These are phyloP conservation scores for Annulohypoxylon nitens DNA, from an alignment of 495 filamentous ascomycete species.

Conservation along the genomic window DNA sequence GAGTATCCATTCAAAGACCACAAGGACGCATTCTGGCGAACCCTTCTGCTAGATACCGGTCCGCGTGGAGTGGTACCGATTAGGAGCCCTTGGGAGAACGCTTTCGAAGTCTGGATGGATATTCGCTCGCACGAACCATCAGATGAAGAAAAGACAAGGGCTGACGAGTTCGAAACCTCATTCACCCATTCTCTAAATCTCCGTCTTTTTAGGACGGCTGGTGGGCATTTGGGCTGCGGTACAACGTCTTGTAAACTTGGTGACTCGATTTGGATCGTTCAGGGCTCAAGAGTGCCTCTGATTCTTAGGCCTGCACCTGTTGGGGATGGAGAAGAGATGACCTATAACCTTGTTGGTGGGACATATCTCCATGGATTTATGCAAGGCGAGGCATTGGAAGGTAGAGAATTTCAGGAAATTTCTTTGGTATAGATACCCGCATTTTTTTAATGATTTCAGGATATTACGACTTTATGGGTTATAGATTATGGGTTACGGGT, in stretches of 20 bases:
- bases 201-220: constrained; percentile 36
- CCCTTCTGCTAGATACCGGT: constrained; percentile 39
- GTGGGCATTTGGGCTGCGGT: constrained; percentile 37
- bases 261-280: constrained; percentile 42
- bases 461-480: not conserved
- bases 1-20: constrained; percentile 32
- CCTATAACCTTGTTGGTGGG: constrained; percentile 41
- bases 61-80: constrained; percentile 29
- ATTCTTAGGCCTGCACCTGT: constrained; percentile 23
- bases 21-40: constrained; percentile 42
- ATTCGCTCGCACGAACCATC: constrained; percentile 20
- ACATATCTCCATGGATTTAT: constrained; percentile 46
- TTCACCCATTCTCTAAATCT: constrained; percentile 44
- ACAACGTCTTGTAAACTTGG: constrained; percentile 32
- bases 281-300: constrained; percentile 43
- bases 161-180: constrained; percentile 33
- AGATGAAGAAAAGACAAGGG: constrained; percentile 20
- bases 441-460: constrained; percentile 17
- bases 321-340: not conserved
- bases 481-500: not conserved
- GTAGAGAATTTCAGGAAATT: constrained; percentile 22
- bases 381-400: constrained; percentile 40
- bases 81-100: constrained; percentile 29
- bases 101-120: constrained; percentile 37
- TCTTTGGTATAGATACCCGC: constrained; percentile 27